Evolutionary conservation across 441 rosid species (phyloP).

Genomic region (Arabidopsis hybrid): DNA sequence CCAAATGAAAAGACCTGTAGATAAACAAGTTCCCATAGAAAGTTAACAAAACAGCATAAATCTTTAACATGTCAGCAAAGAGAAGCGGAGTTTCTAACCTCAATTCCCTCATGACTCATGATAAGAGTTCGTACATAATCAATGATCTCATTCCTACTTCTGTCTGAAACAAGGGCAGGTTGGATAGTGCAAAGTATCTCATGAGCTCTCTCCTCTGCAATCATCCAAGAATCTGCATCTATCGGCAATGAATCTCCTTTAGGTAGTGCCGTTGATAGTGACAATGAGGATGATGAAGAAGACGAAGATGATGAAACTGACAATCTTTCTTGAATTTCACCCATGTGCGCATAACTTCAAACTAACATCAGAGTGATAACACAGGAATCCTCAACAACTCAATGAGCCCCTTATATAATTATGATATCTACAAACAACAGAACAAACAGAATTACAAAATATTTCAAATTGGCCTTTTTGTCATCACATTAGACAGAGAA

Average conservation of each 20-base stretch:
- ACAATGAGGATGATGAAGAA: slow-evolving; percentile 42
- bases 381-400: slow-evolving; percentile 16
- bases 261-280: slow-evolving; percentile 30
- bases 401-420: slow-evolving; percentile 3
- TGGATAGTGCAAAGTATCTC: slow-evolving; percentile 55
- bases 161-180: slow-evolving; percentile 40
- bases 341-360: slow-evolving; percentile 63
- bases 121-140: slow-evolving; percentile 34
- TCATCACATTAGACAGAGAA: background rate
- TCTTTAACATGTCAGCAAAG: slow-evolving; percentile 7
- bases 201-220: slow-evolving; percentile 57
- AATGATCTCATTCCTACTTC: slow-evolving; percentile 42
- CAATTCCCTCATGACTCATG: slow-evolving; percentile 54
- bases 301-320: slow-evolving; percentile 56
- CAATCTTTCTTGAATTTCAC: slow-evolving; percentile 56
- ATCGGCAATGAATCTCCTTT: slow-evolving; percentile 28
- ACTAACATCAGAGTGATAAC: slow-evolving; percentile 36
- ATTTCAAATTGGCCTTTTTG: background rate
- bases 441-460: background rate
- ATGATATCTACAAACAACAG: slow-evolving; percentile 33
- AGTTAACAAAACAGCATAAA: slow-evolving; percentile 16
- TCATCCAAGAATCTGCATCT: slow-evolving; percentile 33
- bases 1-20: slow-evolving; percentile 87
- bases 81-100: slow-evolving; percentile 57
- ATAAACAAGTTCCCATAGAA: slow-evolving; percentile 41